Percentiles rank a stretch among this genome's conserved stretches.
These are phyloP conservation scores for Talaromyces atroroseus DNA, from an alignment of 2,329 filamentous ascomycete genomes.

Conservation along the genomic window DNA sequence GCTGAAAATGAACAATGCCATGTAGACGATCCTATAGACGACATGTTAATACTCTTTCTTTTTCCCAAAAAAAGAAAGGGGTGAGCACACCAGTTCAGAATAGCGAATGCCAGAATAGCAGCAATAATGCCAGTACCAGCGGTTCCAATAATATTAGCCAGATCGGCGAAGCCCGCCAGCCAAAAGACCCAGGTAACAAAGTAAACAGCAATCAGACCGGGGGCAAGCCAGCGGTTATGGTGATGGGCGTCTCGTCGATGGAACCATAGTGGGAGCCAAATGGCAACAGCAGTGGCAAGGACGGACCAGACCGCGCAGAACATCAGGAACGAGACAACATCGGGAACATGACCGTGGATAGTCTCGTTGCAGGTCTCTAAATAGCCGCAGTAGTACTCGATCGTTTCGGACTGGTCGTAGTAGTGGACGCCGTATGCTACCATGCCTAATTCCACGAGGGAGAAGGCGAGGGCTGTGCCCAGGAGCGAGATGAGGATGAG, in stretches of 20 bases:
- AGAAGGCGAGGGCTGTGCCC: conserved; percentile 20
- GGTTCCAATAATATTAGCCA: conserved; percentile 17
- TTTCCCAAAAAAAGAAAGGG: background rate
- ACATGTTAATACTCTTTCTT: background rate
- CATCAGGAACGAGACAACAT: conserved; percentile 21
- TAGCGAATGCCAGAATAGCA: conserved; percentile 25
- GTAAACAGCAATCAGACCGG: conserved; percentile 19
- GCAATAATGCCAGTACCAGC: conserved; percentile 17
- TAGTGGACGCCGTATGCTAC: conserved; percentile 17
- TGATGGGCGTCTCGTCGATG: conserved; percentile 15
- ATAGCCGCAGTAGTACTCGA: conserved; percentile 9
- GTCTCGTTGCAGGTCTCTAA: conserved; percentile 8
- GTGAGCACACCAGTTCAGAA: conserved; percentile 24
- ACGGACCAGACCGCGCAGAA: conserved; percentile 26
- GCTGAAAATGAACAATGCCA: conserved; percentile 23
- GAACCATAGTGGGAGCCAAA: conserved; percentile 20
- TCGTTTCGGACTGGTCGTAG: conserved; percentile 6
- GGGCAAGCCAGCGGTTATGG: conserved; percentile 20
- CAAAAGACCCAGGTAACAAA: conserved; percentile 29
- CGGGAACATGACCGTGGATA: conserved; percentile 16
- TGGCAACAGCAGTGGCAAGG: conserved; percentile 17
- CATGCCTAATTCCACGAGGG: conserved; percentile 26
- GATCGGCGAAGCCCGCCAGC: conserved; percentile 26
- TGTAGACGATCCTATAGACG: conserved; percentile 22
- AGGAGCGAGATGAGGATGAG: conserved; percentile 22